Base-by-base conservation (phyloP, 2,329 filamentous ascomycete species). In the Tolypocladium album region DNA sequence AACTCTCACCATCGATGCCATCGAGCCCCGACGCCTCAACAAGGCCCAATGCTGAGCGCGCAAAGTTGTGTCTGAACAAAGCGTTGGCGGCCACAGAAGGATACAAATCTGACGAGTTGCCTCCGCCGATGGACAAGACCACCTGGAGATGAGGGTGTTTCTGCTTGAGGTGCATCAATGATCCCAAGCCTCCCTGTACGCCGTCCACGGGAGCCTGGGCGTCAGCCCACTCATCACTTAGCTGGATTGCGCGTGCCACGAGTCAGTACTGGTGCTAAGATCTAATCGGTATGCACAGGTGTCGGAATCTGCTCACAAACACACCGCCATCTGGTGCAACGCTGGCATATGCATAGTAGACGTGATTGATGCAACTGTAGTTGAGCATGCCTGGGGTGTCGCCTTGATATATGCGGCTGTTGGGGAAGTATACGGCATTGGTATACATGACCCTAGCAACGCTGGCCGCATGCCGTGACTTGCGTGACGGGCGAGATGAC, bases 341-440 rank as follows among this genome's bases (percentile, higher is more conserved):
- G 74, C 82, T 88, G 61, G 89, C 89, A 81, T 90, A 92, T 15
- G 89, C 88, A 70, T 93, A 93, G 73, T 92, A 92, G 34, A 92
- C 85, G 69, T 91, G 88, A 65, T 88, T 92, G 67, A 93, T 86
- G 67, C 88, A 89, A 64, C 84, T 84, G 71, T 90, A 85, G 70
- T 89, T 89, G 68, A 93, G 76, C 59, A 85, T 85, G 1, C 84
- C 88, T 0, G 90, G 90, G 20, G 88, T 88, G 67, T 90, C 84
- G 64, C 87, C 83, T 60, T 82, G 80, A 74, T 92, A 91, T 65
- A 91, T 83, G 61, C 86, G 80, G 76, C 84, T 86, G 73, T 90
- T 93, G n/a, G 89, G 88, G 72, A 90, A 94, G 75, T 93, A 94
- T 22, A 91, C 88, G 27, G 87, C 89, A 72, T 94, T 94, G 68